A percentile compares a stretch with the other conserved stretches of the same genome.
phyloP scores from a whole-genome alignment of 108 stramenopile species.

The Cyclostephanos invisitatus region DNA sequence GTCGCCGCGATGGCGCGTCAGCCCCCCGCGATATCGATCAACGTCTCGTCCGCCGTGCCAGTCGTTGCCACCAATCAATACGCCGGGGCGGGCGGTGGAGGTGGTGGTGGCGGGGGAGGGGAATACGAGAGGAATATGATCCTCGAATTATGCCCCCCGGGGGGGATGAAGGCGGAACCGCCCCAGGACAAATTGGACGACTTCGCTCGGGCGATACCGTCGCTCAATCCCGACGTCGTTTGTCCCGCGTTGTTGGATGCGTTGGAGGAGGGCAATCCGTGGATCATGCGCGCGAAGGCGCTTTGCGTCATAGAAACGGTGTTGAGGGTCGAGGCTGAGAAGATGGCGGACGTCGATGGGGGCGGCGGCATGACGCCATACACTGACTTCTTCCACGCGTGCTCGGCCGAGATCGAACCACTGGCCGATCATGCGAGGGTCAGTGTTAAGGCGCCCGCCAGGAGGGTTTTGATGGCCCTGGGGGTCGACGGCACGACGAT shows the following conservation, averaged over 20 bases:
- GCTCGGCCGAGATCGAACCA: constrained; percentile 73
- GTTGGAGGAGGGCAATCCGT: constrained; percentile 87
- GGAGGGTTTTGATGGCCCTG: constrained; percentile 61
- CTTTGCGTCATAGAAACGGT: constrained; percentile 84
- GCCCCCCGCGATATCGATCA: constrained; percentile 17
- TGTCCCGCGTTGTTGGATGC: constrained; percentile 86
- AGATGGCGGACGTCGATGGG: constrained; percentile 9
- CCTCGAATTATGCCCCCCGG: constrained; percentile 90
- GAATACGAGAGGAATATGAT: constrained; percentile 90
- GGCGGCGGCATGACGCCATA: constrained; percentile 62
- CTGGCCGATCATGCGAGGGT: constrained; percentile 66
- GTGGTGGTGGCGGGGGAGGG: constrained; percentile 65
- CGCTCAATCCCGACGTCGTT: constrained; percentile 84
- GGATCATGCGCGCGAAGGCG: constrained; percentile 90
- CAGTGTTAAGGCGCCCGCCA: constrained; percentile 72
- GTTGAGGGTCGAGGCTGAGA: constrained; percentile 48
- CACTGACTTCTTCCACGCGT: constrained; percentile 83
- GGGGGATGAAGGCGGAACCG: constrained; percentile 93
- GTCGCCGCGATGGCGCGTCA: constrained; percentile 32
- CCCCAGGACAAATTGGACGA: constrained; percentile 82
- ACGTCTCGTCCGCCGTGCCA: constrained; percentile 4
- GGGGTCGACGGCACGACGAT: constrained; percentile 46
- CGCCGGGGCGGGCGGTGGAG: constrained; percentile 6
- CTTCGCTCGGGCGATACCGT: constrained; percentile 72
- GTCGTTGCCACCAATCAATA: neutral